These are phyloP conservation scores for Inonotus obliquus DNA, from an alignment of 1,284 basidiomycete species.

Conservation along the genomic window DNA sequence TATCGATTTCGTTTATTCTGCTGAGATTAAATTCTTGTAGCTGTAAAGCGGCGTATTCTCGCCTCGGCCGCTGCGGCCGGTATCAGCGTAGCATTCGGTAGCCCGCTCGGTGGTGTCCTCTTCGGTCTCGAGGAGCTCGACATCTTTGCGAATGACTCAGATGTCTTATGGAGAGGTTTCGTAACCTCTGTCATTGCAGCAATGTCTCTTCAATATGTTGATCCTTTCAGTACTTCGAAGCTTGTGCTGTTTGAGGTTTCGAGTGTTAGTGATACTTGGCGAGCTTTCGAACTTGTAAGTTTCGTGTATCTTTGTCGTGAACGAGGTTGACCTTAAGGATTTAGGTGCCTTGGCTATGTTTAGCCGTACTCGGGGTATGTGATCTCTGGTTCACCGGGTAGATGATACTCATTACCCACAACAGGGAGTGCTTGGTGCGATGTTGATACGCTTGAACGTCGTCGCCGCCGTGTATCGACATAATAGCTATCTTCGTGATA, in stretches of 20 bases:
- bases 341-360: slow-evolving; percentile 61
- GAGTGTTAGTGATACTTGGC: slow-evolving; percentile 55
- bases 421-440: slow-evolving; percentile 59
- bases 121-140: slow-evolving; percentile 73
- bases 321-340: neutral
- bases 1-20: neutral
- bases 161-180: slow-evolving; percentile 74
- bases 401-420: neutral
- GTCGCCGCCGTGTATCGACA: slow-evolving; percentile 56
- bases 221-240: slow-evolving; percentile 70
- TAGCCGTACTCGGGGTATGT: slow-evolving; percentile 57
- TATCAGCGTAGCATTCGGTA: slow-evolving; percentile 73
- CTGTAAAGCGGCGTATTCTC: slow-evolving; percentile 61
- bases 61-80: slow-evolving; percentile 69
- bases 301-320: slow-evolving; percentile 5
- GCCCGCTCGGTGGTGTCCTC: slow-evolving; percentile 68
- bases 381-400: neutral
- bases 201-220: slow-evolving; percentile 64
- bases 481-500: slow-evolving; percentile 51
- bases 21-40: slow-evolving; percentile 29
- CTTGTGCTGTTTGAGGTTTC: slow-evolving; percentile 72
- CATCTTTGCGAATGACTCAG: slow-evolving; percentile 61
- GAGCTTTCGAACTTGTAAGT: slow-evolving; percentile 63
- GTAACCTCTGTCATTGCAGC: slow-evolving; percentile 71
- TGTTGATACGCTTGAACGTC: slow-evolving; percentile 63